Evolutionary conservation across 1,139 yeast species (phyloP).

Genomic region (Saccharomyces hybrid): DNA sequence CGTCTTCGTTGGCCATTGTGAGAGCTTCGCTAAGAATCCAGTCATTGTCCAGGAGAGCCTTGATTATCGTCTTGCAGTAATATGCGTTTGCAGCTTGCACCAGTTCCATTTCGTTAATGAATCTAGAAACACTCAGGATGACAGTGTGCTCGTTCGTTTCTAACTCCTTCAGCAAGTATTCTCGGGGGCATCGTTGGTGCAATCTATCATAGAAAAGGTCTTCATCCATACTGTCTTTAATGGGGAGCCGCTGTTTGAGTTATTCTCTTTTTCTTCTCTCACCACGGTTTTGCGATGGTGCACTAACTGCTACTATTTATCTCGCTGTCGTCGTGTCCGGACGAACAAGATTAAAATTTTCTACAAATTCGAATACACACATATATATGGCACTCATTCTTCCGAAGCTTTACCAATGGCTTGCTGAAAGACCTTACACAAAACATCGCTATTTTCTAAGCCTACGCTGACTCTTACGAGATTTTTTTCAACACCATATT

Average conservation of each 20-base stretch:
- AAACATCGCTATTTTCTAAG: slow-evolving; percentile 40
- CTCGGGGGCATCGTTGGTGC: slow-evolving; percentile 14
- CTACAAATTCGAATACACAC: background rate
- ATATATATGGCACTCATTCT: background rate
- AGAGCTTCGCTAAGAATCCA: slow-evolving; percentile 12
- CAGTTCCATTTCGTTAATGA: slow-evolving; percentile 10
- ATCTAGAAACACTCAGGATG: slow-evolving; percentile 5
- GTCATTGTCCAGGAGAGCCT: slow-evolving; percentile 33
- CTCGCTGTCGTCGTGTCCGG: background rate
- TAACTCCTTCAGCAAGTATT: slow-evolving; percentile 5
- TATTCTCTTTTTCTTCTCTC: background rate
- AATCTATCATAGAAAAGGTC: slow-evolving; percentile 10
- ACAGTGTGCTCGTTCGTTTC: slow-evolving; percentile 1
- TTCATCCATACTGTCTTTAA: background rate
- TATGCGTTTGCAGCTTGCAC: slow-evolving; percentile 37
- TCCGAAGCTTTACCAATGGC: slow-evolving; percentile 39
- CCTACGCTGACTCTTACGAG: slow-evolving; percentile 84
- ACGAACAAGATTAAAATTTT: background rate
- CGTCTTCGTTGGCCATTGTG: slow-evolving; percentile 10
- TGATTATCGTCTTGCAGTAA: slow-evolving; percentile 43
- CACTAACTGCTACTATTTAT: background rate
- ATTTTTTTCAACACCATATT: slow-evolving; percentile 79
- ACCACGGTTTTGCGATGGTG: background rate
- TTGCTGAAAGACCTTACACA: slow-evolving; percentile 41
- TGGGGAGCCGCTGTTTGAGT: background rate